Conservation (phyloP, 2,329 filamentous ascomycete species). For the Penicillium brevicompactum region DNA sequence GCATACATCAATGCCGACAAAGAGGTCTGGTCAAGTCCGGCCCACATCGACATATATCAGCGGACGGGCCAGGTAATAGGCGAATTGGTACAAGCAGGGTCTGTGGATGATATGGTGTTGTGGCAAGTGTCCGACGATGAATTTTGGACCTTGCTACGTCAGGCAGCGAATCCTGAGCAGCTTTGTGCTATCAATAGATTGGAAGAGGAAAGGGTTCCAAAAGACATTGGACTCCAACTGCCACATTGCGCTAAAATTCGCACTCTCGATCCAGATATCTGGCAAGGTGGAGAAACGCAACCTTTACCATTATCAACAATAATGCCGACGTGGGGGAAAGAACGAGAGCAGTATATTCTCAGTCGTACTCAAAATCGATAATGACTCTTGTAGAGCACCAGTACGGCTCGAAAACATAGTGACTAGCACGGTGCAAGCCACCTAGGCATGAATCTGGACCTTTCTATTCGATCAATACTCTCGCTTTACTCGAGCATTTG, state of each 20-base stretch:
- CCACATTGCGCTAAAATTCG: constrained; percentile 33
- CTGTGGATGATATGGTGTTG: constrained; percentile 32
- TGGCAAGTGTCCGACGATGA: constrained; percentile 39
- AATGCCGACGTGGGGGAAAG: constrained; percentile 18
- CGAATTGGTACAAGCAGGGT: constrained; percentile 22
- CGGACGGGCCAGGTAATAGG: constrained; percentile 39
- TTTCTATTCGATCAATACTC: no score
- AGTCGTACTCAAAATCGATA: constrained; percentile 10
- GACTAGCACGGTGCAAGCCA: no score
- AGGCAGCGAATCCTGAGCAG: constrained; percentile 16
- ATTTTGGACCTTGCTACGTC: constrained; percentile 38
- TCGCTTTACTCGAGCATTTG: no score
- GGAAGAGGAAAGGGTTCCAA: constrained; percentile 10
- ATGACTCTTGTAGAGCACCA: background rate
- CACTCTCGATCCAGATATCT: constrained; percentile 38
- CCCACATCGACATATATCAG: constrained; percentile 38
- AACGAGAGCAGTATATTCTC: constrained; percentile 20
- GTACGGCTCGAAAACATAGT: no score
- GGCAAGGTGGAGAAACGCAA: constrained; percentile 1
- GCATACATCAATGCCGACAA: constrained; percentile 38
- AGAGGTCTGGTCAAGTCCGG: constrained; percentile 43
- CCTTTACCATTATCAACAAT: constrained; percentile 19
- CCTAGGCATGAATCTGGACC: no score
- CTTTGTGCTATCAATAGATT: constrained; percentile 11
- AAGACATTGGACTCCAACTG: constrained; percentile 27